Evolutionary conservation across 345 rosid species (phyloP).

Genomic region (Sonneratia alba): DNA sequence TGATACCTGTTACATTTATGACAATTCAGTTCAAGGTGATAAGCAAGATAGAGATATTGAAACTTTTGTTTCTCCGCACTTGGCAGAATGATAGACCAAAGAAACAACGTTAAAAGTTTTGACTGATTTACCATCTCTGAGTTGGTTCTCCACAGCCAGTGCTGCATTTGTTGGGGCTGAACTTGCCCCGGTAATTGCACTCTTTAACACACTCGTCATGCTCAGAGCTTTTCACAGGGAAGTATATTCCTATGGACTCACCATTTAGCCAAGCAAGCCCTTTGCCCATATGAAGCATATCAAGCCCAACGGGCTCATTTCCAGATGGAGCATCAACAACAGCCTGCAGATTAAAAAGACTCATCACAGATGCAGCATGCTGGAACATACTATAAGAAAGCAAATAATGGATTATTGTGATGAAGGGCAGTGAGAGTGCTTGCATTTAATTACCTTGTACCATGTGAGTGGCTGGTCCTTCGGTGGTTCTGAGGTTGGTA

Average conservation of each 20-base stretch:
- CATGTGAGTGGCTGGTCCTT: slow-evolving; percentile 72
- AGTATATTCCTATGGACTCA: slow-evolving; percentile 93
- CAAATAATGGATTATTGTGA: background rate
- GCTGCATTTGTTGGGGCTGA: slow-evolving; percentile 66
- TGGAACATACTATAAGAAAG: background rate
- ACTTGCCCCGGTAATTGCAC: slow-evolving; percentile 76
- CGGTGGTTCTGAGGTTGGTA: slow-evolving; percentile 55
- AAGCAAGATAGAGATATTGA: background rate
- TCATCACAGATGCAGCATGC: background rate
- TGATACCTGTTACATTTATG: slow-evolving; percentile 58
- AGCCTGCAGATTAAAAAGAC: slow-evolving; percentile 31
- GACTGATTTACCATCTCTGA: slow-evolving; percentile 73
- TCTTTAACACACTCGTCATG: slow-evolving; percentile 46
- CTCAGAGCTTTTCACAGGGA: slow-evolving; percentile 44
- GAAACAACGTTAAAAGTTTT: background rate
- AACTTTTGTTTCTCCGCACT: background rate
- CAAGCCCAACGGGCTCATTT: slow-evolving; percentile 77
- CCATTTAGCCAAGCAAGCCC: slow-evolving; percentile 97
- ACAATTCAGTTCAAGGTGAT: background rate
- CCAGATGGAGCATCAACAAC: slow-evolving; percentile 68
- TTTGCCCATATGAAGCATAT: slow-evolving; percentile 89
- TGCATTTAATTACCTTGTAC: slow-evolving; percentile 57
- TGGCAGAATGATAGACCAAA: background rate
- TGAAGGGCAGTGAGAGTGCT: background rate
- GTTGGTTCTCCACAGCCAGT: slow-evolving; percentile 90